A percentile compares a stretch with the other conserved stretches of the same genome.
These are phyloP conservation scores for Candida anutae DNA, from an alignment of 1,139 yeast species.

Conservation along the genomic window DNA sequence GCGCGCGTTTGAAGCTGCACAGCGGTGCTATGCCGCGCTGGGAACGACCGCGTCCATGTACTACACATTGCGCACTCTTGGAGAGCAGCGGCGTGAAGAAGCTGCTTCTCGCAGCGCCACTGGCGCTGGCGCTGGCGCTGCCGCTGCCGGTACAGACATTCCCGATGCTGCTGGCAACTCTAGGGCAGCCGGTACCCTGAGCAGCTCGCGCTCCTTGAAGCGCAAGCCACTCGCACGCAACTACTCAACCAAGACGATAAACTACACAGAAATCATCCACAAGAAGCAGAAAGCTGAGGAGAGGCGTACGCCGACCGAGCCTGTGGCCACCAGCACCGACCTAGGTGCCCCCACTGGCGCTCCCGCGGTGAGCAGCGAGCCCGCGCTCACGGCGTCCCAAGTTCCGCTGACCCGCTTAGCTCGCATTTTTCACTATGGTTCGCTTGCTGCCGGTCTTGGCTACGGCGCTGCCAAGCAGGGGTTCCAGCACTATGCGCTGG, in stretches of 20 bases:
- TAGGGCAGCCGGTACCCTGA: no score
- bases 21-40: no score
- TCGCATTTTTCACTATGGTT: constrained; percentile 86
- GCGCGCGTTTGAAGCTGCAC: no score
- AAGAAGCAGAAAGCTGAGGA: neutral
- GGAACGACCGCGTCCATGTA: no score
- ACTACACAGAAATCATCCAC: neutral
- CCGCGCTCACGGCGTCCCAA: constrained; percentile 52
- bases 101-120: no score
- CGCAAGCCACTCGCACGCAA: no score
- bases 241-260: constrained; percentile 13
- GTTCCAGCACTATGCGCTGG: constrained; percentile 54
- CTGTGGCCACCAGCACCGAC: constrained; percentile 5
- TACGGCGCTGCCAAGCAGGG: constrained; percentile 79
- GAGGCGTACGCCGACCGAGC: constrained; percentile 4
- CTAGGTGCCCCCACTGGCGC: constrained; percentile 28
- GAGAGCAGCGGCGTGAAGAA: no score
- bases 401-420: constrained; percentile 86
- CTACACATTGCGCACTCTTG: no score
- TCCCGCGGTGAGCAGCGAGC: constrained; percentile 22
- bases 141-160: no score
- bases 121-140: no score
- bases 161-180: no score
- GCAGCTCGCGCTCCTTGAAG: no score
- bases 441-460: constrained; percentile 88